Percentiles rank a stretch among this genome's conserved stretches.
Conservation (phyloP, 345 rosid species). For the Psidium guajava region DNA sequence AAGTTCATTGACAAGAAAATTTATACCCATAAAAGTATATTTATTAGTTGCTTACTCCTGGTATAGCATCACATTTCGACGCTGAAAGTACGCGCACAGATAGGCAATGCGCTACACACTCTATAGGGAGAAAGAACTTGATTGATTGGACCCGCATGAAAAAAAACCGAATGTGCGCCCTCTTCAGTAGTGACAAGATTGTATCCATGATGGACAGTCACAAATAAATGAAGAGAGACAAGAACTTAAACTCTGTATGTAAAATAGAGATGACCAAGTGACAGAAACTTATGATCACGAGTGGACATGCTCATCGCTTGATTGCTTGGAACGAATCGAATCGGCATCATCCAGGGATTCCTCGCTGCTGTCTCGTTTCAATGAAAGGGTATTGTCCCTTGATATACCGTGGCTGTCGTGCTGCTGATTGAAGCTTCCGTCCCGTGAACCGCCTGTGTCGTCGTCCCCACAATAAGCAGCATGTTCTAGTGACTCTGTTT, state of each 20-base stretch:
- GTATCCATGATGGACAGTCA: not conserved
- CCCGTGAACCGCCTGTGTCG: not conserved
- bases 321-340: not conserved
- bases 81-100: not conserved
- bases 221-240: not conserved
- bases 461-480: not conserved
- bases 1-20: not conserved
- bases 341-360: not conserved
- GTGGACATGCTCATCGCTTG: not conserved
- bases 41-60: not conserved
- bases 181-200: not conserved
- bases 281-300: not conserved
- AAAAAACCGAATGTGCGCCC: not conserved
- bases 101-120: not conserved
- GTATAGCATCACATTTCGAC: not conserved
- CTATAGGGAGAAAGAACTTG: not conserved
- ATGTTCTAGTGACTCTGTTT: not conserved
- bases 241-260: not conserved
- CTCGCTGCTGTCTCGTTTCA: not conserved
- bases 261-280: not conserved
- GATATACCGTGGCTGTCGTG: not conserved
- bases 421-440: not conserved
- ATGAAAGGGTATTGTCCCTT: not conserved
- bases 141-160: not conserved
- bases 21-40: not conserved